phyloP scores from a whole-genome alignment of 2,329 filamentous ascomycete genomes.

The Microsporum audouinii region DNA sequence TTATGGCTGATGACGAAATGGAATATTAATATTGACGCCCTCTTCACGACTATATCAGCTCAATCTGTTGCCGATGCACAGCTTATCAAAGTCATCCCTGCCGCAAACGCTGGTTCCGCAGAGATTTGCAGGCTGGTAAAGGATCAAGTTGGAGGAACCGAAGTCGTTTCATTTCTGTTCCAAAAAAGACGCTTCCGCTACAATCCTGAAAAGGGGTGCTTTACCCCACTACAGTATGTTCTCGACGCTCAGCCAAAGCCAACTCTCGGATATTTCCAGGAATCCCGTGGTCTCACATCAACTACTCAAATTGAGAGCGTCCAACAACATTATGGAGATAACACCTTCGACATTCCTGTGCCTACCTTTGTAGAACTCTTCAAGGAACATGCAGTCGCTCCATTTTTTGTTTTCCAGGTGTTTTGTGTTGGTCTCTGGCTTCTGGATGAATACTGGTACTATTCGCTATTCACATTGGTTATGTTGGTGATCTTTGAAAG shows the following conservation, averaged over 20 bases:
- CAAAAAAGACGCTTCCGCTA: slow-evolving; percentile 96
- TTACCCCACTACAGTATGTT: slow-evolving; percentile 68
- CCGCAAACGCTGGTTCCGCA: slow-evolving; percentile 75
- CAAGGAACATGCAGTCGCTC: slow-evolving; percentile 94
- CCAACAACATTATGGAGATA: slow-evolving; percentile 86
- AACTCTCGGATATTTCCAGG: slow-evolving; percentile 63
- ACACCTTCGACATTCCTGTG: slow-evolving; percentile 95
- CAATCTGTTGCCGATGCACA: slow-evolving; percentile 60
- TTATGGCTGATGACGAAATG: slow-evolving; percentile 95
- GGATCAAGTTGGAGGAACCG: slow-evolving; percentile 63
- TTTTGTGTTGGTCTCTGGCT: slow-evolving; percentile 98
- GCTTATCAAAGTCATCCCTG: slow-evolving; percentile 84
- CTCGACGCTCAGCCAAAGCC: slow-evolving; percentile 82
- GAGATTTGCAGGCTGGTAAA: slow-evolving; percentile 76
- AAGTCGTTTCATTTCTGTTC: slow-evolving; percentile 80
- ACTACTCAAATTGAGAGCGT: slow-evolving; percentile 66
- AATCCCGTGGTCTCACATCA: slow-evolving; percentile 61
- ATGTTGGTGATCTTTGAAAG: slow-evolving; percentile 98
- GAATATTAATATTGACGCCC: slow-evolving; percentile 75
- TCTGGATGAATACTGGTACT: slow-evolving; percentile 99
- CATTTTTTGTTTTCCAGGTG: slow-evolving; percentile 98
- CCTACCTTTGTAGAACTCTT: slow-evolving; percentile 92
- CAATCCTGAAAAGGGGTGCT: slow-evolving; percentile 57
- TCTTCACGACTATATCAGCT: slow-evolving; percentile 67
- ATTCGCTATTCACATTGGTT: slow-evolving; percentile 95